Conservation (phyloP, 176 grass and related monocot species). For the Musa itinerans region DNA sequence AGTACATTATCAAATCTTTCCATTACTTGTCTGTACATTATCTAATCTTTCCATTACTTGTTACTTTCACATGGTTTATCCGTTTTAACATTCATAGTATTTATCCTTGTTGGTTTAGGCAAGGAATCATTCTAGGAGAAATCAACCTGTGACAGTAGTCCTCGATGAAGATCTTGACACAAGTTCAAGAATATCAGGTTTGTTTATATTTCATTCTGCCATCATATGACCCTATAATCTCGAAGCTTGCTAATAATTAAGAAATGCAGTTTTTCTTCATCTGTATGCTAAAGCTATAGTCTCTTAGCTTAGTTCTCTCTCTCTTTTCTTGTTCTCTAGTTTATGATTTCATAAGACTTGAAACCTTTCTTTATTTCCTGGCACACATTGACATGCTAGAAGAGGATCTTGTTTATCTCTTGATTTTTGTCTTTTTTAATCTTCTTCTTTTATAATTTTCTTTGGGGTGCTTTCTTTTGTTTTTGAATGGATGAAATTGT, state of each 20-base stretch:
- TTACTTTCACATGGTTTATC: neutral
- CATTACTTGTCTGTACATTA: neutral
- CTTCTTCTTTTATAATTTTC: neutral
- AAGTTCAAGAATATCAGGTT: constrained; percentile 48
- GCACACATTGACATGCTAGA: neutral
- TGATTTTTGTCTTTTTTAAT: neutral
- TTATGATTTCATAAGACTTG: neutral
- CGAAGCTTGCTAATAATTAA: neutral
- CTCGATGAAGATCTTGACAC: constrained; percentile 84
- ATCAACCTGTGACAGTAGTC: constrained; percentile 34
- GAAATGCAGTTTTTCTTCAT: neutral
- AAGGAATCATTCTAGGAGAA: constrained; percentile 30
- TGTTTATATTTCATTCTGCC: constrained; percentile 19
- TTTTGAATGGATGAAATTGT: too few species aligned
- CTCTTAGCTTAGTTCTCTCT: neutral
- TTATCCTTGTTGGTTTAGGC: constrained; percentile 29
- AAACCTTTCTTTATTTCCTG: neutral
- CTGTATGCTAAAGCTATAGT: neutral
- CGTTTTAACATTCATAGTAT: neutral
- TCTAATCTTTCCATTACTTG: neutral
- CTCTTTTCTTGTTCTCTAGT: neutral
- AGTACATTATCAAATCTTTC: neutral
- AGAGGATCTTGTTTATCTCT: neutral
- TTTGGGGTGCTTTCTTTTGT: neutral
- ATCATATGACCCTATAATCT: neutral